Evolutionary conservation across 208 protist species (phyloP), one percentile per base, ranked within the genome.

Genomic region (Paratrypanosoma confusum): DNA sequence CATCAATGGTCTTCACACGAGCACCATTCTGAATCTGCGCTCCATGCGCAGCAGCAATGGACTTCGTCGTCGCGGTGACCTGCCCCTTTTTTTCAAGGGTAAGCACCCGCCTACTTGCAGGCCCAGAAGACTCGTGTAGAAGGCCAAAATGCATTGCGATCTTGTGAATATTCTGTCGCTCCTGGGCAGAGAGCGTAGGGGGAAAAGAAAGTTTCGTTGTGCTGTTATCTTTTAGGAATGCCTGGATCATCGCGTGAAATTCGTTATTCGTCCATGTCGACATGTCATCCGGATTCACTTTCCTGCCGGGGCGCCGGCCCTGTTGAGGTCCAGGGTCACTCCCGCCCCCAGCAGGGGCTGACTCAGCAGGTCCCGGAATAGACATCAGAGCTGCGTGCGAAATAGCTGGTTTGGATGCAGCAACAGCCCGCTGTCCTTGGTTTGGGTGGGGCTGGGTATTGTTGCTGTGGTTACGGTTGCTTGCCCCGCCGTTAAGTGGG

Each of bases 251-350:
- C 14, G 59, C 74, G 45, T 74, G 43, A 35, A 87, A 78, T 29
- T 77, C 72, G 23, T 84, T 86, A 31, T 78, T 64, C 22, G 66
- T 53, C 73, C 76, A 85, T n/a, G 65, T 66, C n/a, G 51, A 52
- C 7, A 76, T 50, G 34, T 75, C 58, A 39, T 77, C 64, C n/a
- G n/a, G n/a, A n/a, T n/a, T n/a, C n/a, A n/a, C n/a, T n/a, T n/a
- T n/a, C n/a, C n/a, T n/a, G n/a, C n/a, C n/a, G n/a, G n/a, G n/a
- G n/a, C n/a, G n/a, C n/a, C n/a, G n/a, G n/a, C n/a, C n/a, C n/a
- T n/a, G n/a, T n/a, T n/a, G n/a, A n/a, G n/a, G n/a, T n/a, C n/a
- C n/a, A n/a, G n/a, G n/a, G n/a, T n/a, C n/a, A n/a, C n/a, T n/a
- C n/a, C n/a, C n/a, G n/a, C n/a, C n/a, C n/a, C n/a, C n/a, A n/a